phyloP scores from a whole-genome alignment of 176 grass and related monocot species.

The Lolium rigidum region DNA sequence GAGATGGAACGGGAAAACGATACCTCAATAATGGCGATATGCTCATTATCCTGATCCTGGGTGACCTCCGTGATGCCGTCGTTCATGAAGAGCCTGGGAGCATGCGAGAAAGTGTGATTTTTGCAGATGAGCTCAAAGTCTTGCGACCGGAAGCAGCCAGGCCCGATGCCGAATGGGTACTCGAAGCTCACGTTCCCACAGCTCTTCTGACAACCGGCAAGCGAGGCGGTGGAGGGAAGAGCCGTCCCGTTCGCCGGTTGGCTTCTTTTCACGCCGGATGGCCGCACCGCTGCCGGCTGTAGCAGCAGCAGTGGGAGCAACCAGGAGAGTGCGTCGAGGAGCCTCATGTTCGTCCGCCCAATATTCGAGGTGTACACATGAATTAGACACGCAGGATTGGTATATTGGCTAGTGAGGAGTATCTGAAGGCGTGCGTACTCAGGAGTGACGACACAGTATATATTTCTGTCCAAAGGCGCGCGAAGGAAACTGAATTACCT shows the following conservation, averaged over 20 bases:
- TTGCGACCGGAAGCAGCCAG: neutral
- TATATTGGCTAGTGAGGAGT: too few relatives aligned
- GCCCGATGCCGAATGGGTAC: neutral
- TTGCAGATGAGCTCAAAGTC: slow-evolving; percentile 11
- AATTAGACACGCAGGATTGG: too few relatives aligned
- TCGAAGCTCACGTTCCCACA: neutral
- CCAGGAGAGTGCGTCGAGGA: too few relatives aligned
- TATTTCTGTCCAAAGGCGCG: too few relatives aligned
- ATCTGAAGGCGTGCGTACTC: too few relatives aligned
- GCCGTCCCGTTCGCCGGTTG: neutral
- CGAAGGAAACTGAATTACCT: too few relatives aligned
- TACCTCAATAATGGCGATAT: neutral
- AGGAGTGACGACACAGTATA: too few relatives aligned
- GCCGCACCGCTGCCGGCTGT: neutral
- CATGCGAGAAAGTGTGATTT: neutral
- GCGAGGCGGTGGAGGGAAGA: neutral
- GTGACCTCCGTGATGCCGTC: neutral
- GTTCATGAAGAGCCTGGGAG: neutral
- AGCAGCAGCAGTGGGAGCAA: too few relatives aligned
- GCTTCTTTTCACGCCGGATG: neutral
- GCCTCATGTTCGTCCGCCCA: too few relatives aligned
- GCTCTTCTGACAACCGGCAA: neutral
- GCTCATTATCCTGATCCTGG: too few relatives aligned
- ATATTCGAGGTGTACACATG: too few relatives aligned
- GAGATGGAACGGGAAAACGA: neutral